Conservation (phyloP, 257 asterid species). For the Verbena officinalis region DNA sequence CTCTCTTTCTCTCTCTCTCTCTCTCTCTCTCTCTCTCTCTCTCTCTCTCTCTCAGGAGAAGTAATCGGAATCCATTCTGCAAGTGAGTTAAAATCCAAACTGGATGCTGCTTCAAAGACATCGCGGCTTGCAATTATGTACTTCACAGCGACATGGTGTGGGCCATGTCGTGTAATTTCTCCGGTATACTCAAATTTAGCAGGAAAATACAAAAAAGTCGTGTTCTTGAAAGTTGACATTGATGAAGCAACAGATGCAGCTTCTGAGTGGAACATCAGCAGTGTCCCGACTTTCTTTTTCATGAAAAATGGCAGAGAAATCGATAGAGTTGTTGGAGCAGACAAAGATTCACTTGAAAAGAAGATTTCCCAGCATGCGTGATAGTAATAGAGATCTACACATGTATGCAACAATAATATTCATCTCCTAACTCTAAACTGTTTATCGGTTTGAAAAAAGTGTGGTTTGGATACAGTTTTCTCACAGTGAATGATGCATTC, state of each 20-base stretch:
- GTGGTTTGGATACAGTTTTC: background rate
- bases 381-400: background rate
- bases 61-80: constrained; percentile 54
- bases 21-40: constrained; percentile 7
- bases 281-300: constrained; percentile 72
- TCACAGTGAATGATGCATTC: background rate
- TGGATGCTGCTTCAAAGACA: constrained; percentile 51
- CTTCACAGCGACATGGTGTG: constrained; percentile 88
- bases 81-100: constrained; percentile 46
- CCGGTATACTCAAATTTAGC: constrained; percentile 64
- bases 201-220: constrained; percentile 46
- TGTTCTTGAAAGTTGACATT: constrained; percentile 67
- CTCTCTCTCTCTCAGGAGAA: constrained; percentile 45
- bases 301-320: constrained; percentile 63
- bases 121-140: constrained; percentile 65
- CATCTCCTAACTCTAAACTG: background rate
- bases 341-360: constrained; percentile 50
- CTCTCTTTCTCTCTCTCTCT: too few species aligned
- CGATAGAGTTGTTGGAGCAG: constrained; percentile 62
- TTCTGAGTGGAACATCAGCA: constrained; percentile 51
- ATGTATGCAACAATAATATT: background rate
- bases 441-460: background rate
- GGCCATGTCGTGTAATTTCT: constrained; percentile 70
- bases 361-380: constrained; percentile 51
- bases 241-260: constrained; percentile 69